Conservation (phyloP, 75 land plant species). For the Pinus albicaulis region DNA sequence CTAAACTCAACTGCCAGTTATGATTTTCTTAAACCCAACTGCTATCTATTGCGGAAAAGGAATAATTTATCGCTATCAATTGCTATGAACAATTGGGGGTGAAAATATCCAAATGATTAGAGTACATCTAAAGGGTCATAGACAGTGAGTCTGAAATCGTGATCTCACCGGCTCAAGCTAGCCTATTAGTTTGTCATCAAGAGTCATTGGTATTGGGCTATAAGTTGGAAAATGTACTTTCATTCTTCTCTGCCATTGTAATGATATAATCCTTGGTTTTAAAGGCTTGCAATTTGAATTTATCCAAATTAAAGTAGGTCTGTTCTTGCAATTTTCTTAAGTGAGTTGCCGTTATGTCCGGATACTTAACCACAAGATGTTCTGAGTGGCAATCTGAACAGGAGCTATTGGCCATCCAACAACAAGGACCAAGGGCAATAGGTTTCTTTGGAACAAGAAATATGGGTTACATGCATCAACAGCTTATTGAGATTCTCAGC, state of each 20-base stretch:
- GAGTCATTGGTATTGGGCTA: background rate
- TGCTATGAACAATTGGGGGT: no score
- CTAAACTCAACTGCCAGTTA: background rate
- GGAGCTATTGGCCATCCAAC: conserved; percentile 98
- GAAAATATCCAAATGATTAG: no score
- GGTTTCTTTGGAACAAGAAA: conserved; percentile 98
- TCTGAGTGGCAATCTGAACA: conserved; percentile 14
- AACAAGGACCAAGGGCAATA: conserved; percentile 91
- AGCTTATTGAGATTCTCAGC: conserved; percentile 97
- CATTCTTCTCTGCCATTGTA: background rate
- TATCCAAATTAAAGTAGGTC: background rate
- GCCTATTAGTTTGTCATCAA: background rate
- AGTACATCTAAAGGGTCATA: no score
- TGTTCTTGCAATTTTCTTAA: background rate
- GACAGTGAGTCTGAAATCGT: background rate
- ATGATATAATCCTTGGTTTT: background rate
- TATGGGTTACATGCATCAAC: conserved; percentile 99
- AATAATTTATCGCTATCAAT: background rate
- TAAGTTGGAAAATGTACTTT: background rate
- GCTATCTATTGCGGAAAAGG: background rate
- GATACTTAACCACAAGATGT: background rate
- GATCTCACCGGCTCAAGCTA: background rate
- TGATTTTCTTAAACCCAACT: background rate
- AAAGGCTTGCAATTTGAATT: background rate
- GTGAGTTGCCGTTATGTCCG: background rate